Evolutionary conservation across 78 protist genomes (phyloP), one percentile per base, ranked within the genome.

Genomic region (Anaeramoeba flamelloides): DNA sequence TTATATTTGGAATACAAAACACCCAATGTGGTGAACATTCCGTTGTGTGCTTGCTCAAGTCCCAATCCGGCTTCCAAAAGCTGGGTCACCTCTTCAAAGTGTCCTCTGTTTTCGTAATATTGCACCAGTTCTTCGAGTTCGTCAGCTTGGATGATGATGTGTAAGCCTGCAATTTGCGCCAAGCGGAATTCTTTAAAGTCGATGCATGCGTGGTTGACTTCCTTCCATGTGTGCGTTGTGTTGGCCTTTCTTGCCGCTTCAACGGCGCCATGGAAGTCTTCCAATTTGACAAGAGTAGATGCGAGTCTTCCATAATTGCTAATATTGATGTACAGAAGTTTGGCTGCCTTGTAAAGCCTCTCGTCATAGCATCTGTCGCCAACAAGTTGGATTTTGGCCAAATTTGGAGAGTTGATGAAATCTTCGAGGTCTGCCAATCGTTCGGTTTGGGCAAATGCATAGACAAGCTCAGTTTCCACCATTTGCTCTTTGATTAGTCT

Each of bases 191-290:
- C 96, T 40, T 69, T n/a, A 4, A 85, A 92, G 30, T 91, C 95
- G 39, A 98, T 95, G 83, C 99, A 97, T 33, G 98, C 94, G 0
- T 83, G 77, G 82, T 77, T 39, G 37, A 98, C 98, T 76, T 97
- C 99, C 84, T 89, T 91, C 99, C 99, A 98, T 0, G 97, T 91
- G 77, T 85, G 77, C 83, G 88, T 87, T 83, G 83, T 76, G 89
- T 89, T 89, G 88, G 99, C 99, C 81, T 95, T 92, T 86, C 94
- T 89, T 0, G 99, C 99, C 8, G 98, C 90, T 17, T 97, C 99
- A 30, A 98, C 97, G 3, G 99, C 99, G 17, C 84, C 93, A 81
- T 88, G 92, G 81, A 39, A 77, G n/a, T 90, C 90, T 36, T 82
- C 85, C 36, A 97, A 88, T 78, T 80, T 76, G 64, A 97, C 92